phyloP scores from a whole-genome alignment of 352 stramenopile genomes.

The Globisporangium ultimum region DNA sequence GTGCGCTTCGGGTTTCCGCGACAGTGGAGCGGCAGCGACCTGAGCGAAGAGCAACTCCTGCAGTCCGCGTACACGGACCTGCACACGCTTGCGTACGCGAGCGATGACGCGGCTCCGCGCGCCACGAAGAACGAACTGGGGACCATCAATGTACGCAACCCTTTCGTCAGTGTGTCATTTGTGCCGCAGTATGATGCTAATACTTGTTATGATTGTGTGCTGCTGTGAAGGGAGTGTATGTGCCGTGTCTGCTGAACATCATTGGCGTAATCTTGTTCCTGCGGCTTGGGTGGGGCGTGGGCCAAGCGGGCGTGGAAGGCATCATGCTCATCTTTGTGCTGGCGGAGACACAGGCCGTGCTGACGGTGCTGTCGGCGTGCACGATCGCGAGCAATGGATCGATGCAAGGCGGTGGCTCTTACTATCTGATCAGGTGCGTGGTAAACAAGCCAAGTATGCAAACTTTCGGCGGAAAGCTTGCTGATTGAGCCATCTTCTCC shows the following conservation, averaged over 20 bases:
- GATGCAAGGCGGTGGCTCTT: constrained; percentile 67
- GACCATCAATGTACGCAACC: constrained; percentile 33
- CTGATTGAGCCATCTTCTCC: no score
- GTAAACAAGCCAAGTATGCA: neutral
- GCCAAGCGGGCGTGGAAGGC: constrained; percentile 73
- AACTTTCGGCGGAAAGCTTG: neutral
- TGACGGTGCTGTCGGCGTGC: constrained; percentile 75
- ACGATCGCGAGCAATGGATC: constrained; percentile 87
- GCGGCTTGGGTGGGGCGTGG: constrained; percentile 79
- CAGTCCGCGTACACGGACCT: constrained; percentile 40
- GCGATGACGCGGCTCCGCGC: neutral
- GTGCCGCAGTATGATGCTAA: neutral
- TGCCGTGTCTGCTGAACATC: constrained; percentile 90
- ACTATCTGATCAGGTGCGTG: constrained; percentile 49
- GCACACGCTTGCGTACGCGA: constrained; percentile 23
- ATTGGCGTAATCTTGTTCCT: constrained; percentile 90
- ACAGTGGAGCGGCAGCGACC: constrained; percentile 9
- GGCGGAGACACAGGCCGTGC: constrained; percentile 51
- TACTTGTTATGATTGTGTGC: neutral
- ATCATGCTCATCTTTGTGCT: constrained; percentile 74
- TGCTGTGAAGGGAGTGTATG: constrained; percentile 59
- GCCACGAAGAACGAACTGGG: constrained; percentile 29
- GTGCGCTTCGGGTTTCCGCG: constrained; percentile 10
- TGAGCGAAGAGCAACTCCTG: constrained; percentile 2
- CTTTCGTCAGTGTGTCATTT: neutral